Base-by-base conservation (phyloP, 805 yeast species). In the Kuraishia borneana region DNA sequence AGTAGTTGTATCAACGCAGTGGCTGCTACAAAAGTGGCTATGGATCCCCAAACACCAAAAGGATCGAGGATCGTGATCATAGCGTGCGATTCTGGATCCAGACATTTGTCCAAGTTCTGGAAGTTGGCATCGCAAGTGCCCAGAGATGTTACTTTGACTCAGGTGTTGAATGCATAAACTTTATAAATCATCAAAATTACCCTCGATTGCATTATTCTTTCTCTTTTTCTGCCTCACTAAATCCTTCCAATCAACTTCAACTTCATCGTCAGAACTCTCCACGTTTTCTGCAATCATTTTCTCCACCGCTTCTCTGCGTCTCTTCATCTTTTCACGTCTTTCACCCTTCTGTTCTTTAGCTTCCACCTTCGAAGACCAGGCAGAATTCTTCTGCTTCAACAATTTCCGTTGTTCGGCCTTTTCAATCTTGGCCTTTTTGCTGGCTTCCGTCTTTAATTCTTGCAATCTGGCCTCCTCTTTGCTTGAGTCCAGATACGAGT, bases 51-150 rank as follows among this genome's bases (percentile, higher is more conserved):
- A 4, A 60, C 70, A 34, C 35, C 70, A 58, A 51, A 77, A 0
- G 88, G 88, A 1, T 70, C 80, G 34, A 70, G 62, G 14, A 74
- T 89, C 17, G 94, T 89, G 4, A 73, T 94, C 14, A 69, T 92
- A 32, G 83, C 95, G 1, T 92, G 97, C 53, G 98, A 89, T 53
- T 76, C 94, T 4, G 98, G 98, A 1, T 62, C 79, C 9, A 65
- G 98, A 44, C 98, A 89, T 56, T 50, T 89, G 39, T 81, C 92
- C 33, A 89, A 89, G 55, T 92, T 89, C 50, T 89, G 96, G 96
- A 83, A 78, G 45, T 58, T 64, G 35, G 89, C 89, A 0, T 52
- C 55, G 20, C 56, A 52, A 25, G 52, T 56, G 18, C 54, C 59
- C 16, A 51, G 47, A 21, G 54, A 51, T 36, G 47, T 71, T 18